phyloP scores from a whole-genome alignment of 169 alveolate species.

The Prorocentrum cordatum region DNA sequence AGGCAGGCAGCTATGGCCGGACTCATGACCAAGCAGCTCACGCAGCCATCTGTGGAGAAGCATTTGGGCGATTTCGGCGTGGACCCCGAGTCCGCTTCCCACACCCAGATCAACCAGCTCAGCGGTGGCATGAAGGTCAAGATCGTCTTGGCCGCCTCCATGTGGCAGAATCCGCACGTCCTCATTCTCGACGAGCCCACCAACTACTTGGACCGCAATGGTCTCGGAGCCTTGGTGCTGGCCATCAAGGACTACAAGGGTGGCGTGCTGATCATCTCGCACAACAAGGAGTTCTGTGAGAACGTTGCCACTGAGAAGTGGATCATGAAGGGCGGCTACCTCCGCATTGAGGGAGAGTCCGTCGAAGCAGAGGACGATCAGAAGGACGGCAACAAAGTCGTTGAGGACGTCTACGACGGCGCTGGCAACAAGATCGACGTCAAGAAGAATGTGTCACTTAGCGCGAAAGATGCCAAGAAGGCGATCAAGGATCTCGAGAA shows the following conservation, averaged over 20 bases:
- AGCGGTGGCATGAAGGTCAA: conserved; percentile 61
- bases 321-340: conserved; percentile 69
- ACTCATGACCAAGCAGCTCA: conserved; percentile 68
- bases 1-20: conserved; percentile 72
- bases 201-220: conserved; percentile 72
- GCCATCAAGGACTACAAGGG: conserved; percentile 71
- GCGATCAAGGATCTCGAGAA: conserved; percentile 68
- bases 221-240: conserved; percentile 34
- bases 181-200: conserved; percentile 72
- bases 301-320: conserved; percentile 71
- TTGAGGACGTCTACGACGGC: too few species aligned
- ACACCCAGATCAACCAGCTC: conserved; percentile 70
- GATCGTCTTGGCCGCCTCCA: conserved; percentile 71
- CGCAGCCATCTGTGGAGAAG: conserved; percentile 72
- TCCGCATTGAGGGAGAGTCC: conserved; percentile 66
- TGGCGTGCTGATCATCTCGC: conserved; percentile 71
- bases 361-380: conserved; percentile 15
- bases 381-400: too few species aligned
- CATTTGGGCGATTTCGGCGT: conserved; percentile 71
- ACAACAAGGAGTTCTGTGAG: conserved; percentile 72
- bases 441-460: conserved; percentile 18
- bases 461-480: conserved; percentile 47
- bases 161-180: conserved; percentile 71
- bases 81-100: conserved; percentile 68
- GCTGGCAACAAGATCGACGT: conserved; percentile 71